A percentile compares a stretch with the other conserved stretches of the same genome.
These are phyloP conservation scores for Cyberlindnera xishuangbannaensis DNA, from an alignment of 805 yeast genomes.

Conservation along the genomic window DNA sequence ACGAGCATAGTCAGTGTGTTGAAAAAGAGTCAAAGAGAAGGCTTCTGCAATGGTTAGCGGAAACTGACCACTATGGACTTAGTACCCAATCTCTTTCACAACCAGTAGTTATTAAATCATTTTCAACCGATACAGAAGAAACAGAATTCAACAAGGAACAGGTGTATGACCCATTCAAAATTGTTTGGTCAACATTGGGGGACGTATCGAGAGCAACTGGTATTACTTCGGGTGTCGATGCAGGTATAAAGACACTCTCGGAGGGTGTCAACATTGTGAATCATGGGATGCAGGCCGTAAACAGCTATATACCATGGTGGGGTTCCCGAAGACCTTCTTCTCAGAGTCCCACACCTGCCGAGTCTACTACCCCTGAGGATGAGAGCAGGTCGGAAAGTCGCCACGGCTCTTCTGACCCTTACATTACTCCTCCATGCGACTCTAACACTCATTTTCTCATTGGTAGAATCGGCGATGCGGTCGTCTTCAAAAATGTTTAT, in stretches of 20 bases:
- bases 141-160: conserved; percentile 6
- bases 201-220: conserved; percentile 23
- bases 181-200: conserved; percentile 18
- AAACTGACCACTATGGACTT: conserved; percentile 12
- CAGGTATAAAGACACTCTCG: conserved; percentile 11
- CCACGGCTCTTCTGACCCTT: not conserved
- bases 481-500: conserved; percentile 20
- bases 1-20: conserved; percentile 12
- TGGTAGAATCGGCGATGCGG: conserved; percentile 14
- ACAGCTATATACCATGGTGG: conserved; percentile 9
- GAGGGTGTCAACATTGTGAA: conserved; percentile 6
- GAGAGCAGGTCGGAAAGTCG: too few relatives aligned
- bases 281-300: conserved; percentile 3
- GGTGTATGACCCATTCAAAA: conserved; percentile 25
- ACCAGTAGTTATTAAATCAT: conserved; percentile 21
- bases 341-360: not conserved
- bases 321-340: not conserved
- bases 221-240: conserved; percentile 19
- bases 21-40: conserved; percentile 6
- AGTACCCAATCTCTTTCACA: conserved; percentile 11
- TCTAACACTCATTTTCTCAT: conserved; percentile 11
- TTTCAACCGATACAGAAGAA: conserved; percentile 21
- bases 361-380: not conserved
- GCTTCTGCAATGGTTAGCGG: conserved; percentile 20
- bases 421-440: too few relatives aligned